Conservation (phyloP, 1,284 basidiomycete species). For the Leccinum fallax region DNA sequence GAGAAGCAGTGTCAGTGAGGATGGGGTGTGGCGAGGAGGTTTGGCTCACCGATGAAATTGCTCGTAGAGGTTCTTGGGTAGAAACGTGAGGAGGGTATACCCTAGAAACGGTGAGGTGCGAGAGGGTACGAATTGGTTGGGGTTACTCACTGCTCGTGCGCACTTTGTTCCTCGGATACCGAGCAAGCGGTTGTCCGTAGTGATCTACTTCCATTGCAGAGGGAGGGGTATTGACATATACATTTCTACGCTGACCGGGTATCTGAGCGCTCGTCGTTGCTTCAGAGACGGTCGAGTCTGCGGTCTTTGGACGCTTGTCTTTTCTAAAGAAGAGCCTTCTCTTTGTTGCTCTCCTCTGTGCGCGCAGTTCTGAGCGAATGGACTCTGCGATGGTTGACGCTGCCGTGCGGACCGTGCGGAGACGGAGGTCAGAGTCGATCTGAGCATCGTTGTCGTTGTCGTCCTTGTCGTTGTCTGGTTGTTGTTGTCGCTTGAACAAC, state of each 20-base stretch:
- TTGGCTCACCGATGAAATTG: not conserved
- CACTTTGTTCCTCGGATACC: slow-evolving; percentile 93
- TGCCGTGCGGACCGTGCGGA: slow-evolving; percentile 84
- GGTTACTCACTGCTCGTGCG: slow-evolving; percentile 81
- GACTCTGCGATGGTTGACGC: slow-evolving; percentile 88
- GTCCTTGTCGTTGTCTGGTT: slow-evolving; percentile 46
- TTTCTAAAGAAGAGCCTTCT: slow-evolving; percentile 63
- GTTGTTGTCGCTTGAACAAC: slow-evolving; percentile 33
- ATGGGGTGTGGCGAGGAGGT: not conserved
- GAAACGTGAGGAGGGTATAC: not conserved
- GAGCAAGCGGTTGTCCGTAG: slow-evolving; percentile 75
- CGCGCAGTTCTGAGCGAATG: slow-evolving; percentile 74
- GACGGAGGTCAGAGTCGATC: slow-evolving; percentile 83
- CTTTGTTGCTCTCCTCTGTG: slow-evolving; percentile 60
- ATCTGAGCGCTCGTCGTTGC: slow-evolving; percentile 36
- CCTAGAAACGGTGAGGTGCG: not conserved
- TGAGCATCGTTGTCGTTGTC: slow-evolving; percentile 53
- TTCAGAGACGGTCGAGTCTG: slow-evolving; percentile 27
- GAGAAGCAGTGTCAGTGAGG: not conserved
- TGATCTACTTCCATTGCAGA: slow-evolving; percentile 66
- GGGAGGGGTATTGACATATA: slow-evolving; percentile 72
- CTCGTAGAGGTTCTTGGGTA: not conserved
- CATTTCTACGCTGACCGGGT: slow-evolving; percentile 67
- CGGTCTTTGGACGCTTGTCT: slow-evolving; percentile 48
- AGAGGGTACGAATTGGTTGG: not conserved